Evolutionary conservation across 108 stramenopile genomes (phyloP), one percentile per base, ranked within the genome.

Genomic region (Mayamaea pseudoterrestris): DNA sequence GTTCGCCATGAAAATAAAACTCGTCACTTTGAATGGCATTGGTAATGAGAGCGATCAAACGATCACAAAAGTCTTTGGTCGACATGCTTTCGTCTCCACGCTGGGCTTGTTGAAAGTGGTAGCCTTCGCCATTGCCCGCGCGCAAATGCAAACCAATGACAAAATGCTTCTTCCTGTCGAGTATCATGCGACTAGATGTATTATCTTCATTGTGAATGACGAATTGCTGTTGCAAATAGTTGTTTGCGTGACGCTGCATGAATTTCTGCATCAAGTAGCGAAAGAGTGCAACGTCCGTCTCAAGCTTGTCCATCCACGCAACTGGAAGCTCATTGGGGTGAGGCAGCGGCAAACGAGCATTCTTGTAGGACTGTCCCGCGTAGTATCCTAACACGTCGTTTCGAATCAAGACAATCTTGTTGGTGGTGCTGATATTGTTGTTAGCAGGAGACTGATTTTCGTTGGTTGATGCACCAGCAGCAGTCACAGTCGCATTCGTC

Each of bases 71-170:
- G 17, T 27, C 41, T 9, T 27, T 20, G 5, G 30, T 51, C 22
- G 40, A 22, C 3, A n/a, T 12, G 23, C 57, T 31, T 5, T 26
- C 24, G 9, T 72, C 54, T 16, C 26, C 40, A 28, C 76, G 60
- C 23, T 54, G 44, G 42, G 61, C 53, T 30, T 14, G 8, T 5
- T 25, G 45, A 57, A 70, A 73, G 22, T 73, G 55, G 11, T 53
- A 58, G 27, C 35, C 16, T 44, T 78, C 76, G 9, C 71, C 71
- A 58, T 78, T 78, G 0, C 76, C 76, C 13, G 65, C 55, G 2
- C 76, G 65, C 9, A 78, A 35, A 44, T 78, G 76, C 43, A 78
- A 35, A 28, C 76, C 76, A 47, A 78, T 54, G n/a, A 78, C 69
- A 26, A 56, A 60, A 37, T 63, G 61, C 9, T 56, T 35, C 23